Percentiles rank a stretch among this genome's conserved stretches.
These are phyloP conservation scores for Pogostemon cablin DNA, from an alignment of 257 asterid genomes.

Conservation along the genomic window DNA sequence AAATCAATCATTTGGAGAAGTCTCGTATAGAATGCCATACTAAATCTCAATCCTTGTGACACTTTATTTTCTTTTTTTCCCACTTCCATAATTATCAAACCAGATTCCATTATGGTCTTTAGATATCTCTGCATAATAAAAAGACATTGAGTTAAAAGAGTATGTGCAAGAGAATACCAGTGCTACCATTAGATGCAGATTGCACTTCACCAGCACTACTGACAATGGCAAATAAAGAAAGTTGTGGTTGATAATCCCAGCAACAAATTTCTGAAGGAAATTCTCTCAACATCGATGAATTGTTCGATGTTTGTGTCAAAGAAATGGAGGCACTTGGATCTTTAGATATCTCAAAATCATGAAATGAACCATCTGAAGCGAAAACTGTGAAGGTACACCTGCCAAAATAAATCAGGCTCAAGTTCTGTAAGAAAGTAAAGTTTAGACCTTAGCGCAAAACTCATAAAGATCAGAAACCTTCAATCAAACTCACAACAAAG, in stretches of 20 bases:
- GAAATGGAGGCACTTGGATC: constrained; percentile 78
- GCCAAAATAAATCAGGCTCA: constrained; percentile 40
- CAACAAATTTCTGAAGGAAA: constrained; percentile 65
- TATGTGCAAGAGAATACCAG: constrained; percentile 42
- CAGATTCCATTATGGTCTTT: constrained; percentile 23
- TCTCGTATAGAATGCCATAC: constrained; percentile 23
- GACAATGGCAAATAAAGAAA: constrained; percentile 59
- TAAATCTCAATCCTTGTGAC: constrained; percentile 16
- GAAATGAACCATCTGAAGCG: constrained; percentile 82
- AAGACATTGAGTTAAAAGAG: constrained; percentile 27
- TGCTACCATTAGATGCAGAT: constrained; percentile 44
- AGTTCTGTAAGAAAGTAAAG: constrained; percentile 25
- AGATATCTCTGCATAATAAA: constrained; percentile 10
- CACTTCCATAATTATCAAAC: constrained; percentile 16
- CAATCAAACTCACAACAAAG: constrained; percentile 65
- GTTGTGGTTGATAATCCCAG: constrained; percentile 73
- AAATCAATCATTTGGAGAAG: constrained; percentile 21
- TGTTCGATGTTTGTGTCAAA: constrained; percentile 52
- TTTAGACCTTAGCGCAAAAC: constrained; percentile 31
- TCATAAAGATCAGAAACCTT: constrained; percentile 23
- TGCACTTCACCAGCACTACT: constrained; percentile 52
- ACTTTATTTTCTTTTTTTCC: constrained; percentile 14
- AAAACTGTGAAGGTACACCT: constrained; percentile 86
- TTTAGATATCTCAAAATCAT: constrained; percentile 79
- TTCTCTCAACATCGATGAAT: constrained; percentile 48